Percentiles rank a stretch among this genome's conserved stretches.
Conservation (phyloP, 345 rosid genomes). For the Corymbia maculata region DNA sequence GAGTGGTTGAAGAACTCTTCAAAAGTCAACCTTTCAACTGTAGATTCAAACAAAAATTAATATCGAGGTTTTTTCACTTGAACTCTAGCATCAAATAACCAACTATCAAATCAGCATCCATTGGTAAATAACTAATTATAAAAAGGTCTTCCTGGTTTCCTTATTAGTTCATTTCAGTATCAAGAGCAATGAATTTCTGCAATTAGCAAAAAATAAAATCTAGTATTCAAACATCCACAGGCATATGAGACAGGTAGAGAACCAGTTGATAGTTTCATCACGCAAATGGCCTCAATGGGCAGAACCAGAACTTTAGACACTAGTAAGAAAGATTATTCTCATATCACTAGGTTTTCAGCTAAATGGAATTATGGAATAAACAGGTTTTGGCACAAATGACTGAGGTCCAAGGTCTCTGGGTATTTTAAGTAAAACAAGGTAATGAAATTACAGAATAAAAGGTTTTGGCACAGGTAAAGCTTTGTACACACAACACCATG, state of each 20-base stretch:
- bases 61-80: background rate
- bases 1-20: conserved; percentile 95
- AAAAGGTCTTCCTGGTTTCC: background rate
- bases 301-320: background rate
- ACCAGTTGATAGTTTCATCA: background rate
- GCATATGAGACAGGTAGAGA: background rate
- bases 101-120: background rate
- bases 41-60: conserved; percentile 6
- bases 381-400: background rate
- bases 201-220: background rate
- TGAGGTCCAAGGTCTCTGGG: background rate
- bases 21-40: conserved; percentile 94
- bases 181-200: background rate
- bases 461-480: background rate
- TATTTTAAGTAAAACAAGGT: background rate
- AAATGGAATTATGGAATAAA: background rate
- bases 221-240: background rate
- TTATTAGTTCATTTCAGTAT: background rate
- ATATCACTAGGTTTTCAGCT: background rate
- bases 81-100: background rate
- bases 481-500: background rate
- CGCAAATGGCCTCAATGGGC: background rate
- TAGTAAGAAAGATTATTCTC: background rate
- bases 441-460: background rate
- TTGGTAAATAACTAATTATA: background rate